These are phyloP conservation scores for Aegilops bicornis DNA, from an alignment of 176 grass and related monocot species.

Conservation along the genomic window DNA sequence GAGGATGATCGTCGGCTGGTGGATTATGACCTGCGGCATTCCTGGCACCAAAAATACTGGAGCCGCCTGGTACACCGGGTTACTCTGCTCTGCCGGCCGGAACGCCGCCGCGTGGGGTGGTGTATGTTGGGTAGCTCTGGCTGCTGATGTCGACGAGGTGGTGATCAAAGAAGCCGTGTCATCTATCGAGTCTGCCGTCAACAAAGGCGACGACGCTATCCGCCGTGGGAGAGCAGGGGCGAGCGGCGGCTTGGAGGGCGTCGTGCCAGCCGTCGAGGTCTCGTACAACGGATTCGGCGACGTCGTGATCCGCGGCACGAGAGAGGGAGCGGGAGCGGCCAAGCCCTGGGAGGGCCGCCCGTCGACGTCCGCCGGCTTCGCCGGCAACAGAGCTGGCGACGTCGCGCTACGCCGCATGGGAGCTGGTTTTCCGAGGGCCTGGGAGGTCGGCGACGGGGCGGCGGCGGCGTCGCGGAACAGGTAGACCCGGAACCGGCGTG, in stretches of 20 bases:
- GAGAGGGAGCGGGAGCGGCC: neutral
- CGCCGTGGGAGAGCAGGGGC: neutral
- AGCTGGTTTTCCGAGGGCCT: neutral
- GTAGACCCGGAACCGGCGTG: neutral
- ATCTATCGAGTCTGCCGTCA: neutral
- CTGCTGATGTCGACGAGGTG: neutral
- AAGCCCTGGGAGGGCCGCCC: neutral
- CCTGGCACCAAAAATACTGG: neutral
- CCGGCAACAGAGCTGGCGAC: neutral
- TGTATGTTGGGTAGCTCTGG: neutral
- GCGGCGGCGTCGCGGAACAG: neutral
- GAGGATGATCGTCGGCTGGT: neutral
- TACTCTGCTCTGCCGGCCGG: neutral
- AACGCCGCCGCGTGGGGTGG: neutral
- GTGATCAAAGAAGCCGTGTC: neutral
- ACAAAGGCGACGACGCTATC: neutral
- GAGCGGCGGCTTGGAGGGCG: neutral
- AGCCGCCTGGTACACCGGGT: neutral
- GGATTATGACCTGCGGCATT: neutral
- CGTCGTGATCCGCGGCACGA: neutral
- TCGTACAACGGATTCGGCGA: neutral
- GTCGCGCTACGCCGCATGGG: neutral
- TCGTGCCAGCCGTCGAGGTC: neutral
- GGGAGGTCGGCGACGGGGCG: neutral
- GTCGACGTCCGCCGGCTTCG: neutral